These are phyloP conservation scores for Fusarium duplospermum DNA, from an alignment of 2,329 filamentous ascomycete species.

Conservation along the genomic window DNA sequence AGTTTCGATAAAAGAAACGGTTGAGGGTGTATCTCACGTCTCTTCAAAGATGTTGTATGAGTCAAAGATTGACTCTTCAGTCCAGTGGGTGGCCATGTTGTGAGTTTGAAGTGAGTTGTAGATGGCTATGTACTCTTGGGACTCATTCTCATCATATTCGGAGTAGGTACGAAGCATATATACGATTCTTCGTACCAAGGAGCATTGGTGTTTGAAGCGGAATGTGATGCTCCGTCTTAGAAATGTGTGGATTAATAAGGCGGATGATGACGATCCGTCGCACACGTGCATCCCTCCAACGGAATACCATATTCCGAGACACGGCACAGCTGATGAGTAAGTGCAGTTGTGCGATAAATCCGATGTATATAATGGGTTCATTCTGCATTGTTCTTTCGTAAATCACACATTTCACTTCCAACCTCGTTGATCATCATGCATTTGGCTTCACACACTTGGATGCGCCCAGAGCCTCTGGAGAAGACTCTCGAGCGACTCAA, in stretches of 20 bases:
- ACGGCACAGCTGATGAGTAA: neutral
- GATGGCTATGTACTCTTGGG: neutral
- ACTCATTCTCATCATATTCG: neutral
- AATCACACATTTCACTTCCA: neutral
- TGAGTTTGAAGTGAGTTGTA: neutral
- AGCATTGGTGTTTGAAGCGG: neutral
- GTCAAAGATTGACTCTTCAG: conserved; percentile 34
- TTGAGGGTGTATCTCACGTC: conserved; percentile 5
- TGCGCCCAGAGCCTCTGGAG: conserved; percentile 33
- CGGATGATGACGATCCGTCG: conserved; percentile 5
- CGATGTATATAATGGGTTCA: neutral
- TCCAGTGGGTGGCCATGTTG: conserved; percentile 32
- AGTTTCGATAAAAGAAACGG: neutral
- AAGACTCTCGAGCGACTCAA: conserved; percentile 25
- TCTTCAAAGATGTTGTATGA: conserved; percentile 31
- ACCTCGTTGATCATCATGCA: conserved; percentile 15
- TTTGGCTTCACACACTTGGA: conserved; percentile 36
- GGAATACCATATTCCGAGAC: neutral
- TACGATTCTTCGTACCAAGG: neutral
- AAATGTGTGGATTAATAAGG: conserved; percentile 6
- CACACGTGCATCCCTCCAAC: neutral
- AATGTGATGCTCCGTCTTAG: neutral
- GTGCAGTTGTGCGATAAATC: no score
- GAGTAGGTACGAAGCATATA: neutral
- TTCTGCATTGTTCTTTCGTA: neutral